Evolutionary conservation across 768 basidiomycete species (phyloP).

Genomic region (Lactarius psammicola): DNA sequence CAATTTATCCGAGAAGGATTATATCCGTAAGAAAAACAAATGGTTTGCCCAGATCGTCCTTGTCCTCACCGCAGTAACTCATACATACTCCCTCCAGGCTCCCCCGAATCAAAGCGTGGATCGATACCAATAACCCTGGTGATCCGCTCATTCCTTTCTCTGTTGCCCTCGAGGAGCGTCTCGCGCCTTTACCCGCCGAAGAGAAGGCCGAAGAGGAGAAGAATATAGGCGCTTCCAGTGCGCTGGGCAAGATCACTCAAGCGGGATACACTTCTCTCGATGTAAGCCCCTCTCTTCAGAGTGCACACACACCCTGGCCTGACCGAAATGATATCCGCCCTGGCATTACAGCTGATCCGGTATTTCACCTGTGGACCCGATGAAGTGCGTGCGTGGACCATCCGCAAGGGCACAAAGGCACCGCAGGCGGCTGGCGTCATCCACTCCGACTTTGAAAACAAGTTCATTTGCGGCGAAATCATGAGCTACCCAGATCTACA

Average conservation of each 20-base stretch:
- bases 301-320: not conserved
- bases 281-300: slow-evolving; percentile 42
- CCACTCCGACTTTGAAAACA: slow-evolving; percentile 97
- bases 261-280: slow-evolving; percentile 88
- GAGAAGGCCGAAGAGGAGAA: slow-evolving; percentile 72
- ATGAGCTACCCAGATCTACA: slow-evolving; percentile 89
- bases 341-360: slow-evolving; percentile 67
- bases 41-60: slow-evolving; percentile 51
- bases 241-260: slow-evolving; percentile 90
- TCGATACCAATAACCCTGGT: slow-evolving; percentile 93
- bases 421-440: slow-evolving; percentile 98
- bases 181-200: slow-evolving; percentile 60
- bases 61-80: not conserved
- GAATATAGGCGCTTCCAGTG: slow-evolving; percentile 67
- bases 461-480: slow-evolving; percentile 97
- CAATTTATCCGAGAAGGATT: slow-evolving; percentile 94
- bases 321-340: not conserved
- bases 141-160: slow-evolving; percentile 97
- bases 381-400: slow-evolving; percentile 98
- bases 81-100: slow-evolving; percentile 49
- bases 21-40: slow-evolving; percentile 97
- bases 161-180: slow-evolving; percentile 90
- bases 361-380: slow-evolving; percentile 98
- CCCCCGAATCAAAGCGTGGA: slow-evolving; percentile 97
- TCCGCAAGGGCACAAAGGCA: slow-evolving; percentile 89